A percentile compares a stretch with the other conserved stretches of the same genome.
Conservation (phyloP, 2,329 filamentous ascomycete species). For the Ophiostoma ulmi region DNA sequence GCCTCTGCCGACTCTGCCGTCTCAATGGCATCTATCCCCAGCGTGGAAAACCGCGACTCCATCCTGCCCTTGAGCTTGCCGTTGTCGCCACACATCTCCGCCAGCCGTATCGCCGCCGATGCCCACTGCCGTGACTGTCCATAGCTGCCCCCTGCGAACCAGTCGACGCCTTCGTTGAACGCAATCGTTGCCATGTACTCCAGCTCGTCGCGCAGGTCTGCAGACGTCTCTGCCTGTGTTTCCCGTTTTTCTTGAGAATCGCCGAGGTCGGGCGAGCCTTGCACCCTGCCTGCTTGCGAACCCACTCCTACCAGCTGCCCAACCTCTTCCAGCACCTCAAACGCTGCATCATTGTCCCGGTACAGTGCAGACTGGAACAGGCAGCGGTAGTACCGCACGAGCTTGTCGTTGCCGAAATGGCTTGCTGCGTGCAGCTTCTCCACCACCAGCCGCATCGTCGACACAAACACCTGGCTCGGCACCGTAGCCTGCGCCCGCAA, state of each 20-base stretch:
- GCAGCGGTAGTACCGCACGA: constrained; percentile 74
- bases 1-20: neutral
- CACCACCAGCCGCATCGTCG: constrained; percentile 60
- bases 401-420: constrained; percentile 50
- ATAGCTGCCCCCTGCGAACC: constrained; percentile 53
- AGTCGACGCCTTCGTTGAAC: constrained; percentile 67
- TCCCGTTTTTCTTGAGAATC: neutral
- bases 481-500: constrained; percentile 46
- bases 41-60: constrained; percentile 41
- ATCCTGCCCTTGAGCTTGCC: constrained; percentile 44
- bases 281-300: neutral
- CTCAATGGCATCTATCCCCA: constrained; percentile 33
- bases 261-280: constrained; percentile 47
- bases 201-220: constrained; percentile 48
- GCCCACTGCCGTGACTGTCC: constrained; percentile 57
- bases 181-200: constrained; percentile 68
- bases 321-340: constrained; percentile 61
- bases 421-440: constrained; percentile 59
- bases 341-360: constrained; percentile 50
- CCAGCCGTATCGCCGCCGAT: constrained; percentile 56
- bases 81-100: constrained; percentile 53
- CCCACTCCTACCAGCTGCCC: constrained; percentile 44
- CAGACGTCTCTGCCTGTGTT: too few species aligned
- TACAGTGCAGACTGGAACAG: constrained; percentile 64
- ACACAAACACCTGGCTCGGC: constrained; percentile 40